A percentile compares a stretch with the other conserved stretches of the same genome.
Conservation (phyloP, 208 protist species). For the Acanthamoeba culbertsoni region DNA sequence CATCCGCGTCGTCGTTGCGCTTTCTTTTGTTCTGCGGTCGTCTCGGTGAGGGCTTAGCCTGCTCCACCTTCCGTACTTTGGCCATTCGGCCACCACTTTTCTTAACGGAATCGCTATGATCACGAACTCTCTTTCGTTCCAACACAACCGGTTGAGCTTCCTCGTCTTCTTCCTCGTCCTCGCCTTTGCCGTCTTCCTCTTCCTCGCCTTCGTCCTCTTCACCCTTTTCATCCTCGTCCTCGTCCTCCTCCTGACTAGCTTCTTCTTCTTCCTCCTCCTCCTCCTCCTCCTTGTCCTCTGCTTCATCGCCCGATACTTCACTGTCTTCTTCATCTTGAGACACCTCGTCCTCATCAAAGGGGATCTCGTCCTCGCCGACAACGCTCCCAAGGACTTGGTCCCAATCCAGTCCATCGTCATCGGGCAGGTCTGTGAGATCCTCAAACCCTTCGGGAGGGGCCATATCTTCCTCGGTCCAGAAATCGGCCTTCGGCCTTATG, state of each 20-base stretch:
- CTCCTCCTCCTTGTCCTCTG: constrained; percentile 38
- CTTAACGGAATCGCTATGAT: neutral
- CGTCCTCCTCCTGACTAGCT: constrained; percentile 37
- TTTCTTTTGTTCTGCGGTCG: neutral
- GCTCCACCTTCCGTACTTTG: constrained; percentile 7
- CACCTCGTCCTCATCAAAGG: neutral
- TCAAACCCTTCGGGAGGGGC: neutral
- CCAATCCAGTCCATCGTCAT: neutral
- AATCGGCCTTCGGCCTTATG: neutral
- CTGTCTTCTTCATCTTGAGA: constrained; percentile 48
- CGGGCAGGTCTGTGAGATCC: neutral
- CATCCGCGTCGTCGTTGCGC: neutral
- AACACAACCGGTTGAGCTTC: neutral
- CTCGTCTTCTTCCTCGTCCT: neutral
- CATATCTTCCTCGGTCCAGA: neutral
- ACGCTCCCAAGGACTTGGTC: constrained; percentile 33
- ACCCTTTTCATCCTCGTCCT: constrained; percentile 68
- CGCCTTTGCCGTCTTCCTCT: neutral
- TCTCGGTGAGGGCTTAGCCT: neutral
- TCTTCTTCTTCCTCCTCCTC: constrained; percentile 58
- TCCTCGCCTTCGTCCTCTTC: constrained; percentile 34
- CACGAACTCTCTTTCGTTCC: constrained; percentile 40
- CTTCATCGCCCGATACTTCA: neutral
- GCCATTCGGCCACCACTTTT: neutral
- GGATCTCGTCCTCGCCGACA: neutral